Evolutionary conservation across 176 grass and related monocot genomes (phyloP).

Genomic region (Sorghum bicolor): Sorghum_bicolor_NCBIv3 NC_012879.2:58183501-58184000

Average conservation of each 20-base stretch:
- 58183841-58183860: background rate
- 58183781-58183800: background rate
- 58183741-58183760: background rate
- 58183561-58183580: too few species aligned
- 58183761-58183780: background rate
- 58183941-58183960: background rate
- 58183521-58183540: too few species aligned
- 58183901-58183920: conserved; percentile 26
- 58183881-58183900: background rate
- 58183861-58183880: background rate
- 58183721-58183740: too few species aligned
- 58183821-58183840: conserved; percentile 75
- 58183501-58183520: too few species aligned
- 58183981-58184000: background rate
- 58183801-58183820: conserved; percentile 76
- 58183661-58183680: too few species aligned
- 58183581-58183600: too few species aligned
- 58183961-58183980: background rate
- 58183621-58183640: too few species aligned
- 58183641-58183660: too few species aligned
- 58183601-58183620: too few species aligned
- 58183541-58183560: too few species aligned
- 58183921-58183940: background rate
- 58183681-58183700: too few species aligned
- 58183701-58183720: too few species aligned